Base-by-base conservation (phyloP, 2,329 filamentous ascomycete species). In the Botrytis hyacinthi region DNA sequence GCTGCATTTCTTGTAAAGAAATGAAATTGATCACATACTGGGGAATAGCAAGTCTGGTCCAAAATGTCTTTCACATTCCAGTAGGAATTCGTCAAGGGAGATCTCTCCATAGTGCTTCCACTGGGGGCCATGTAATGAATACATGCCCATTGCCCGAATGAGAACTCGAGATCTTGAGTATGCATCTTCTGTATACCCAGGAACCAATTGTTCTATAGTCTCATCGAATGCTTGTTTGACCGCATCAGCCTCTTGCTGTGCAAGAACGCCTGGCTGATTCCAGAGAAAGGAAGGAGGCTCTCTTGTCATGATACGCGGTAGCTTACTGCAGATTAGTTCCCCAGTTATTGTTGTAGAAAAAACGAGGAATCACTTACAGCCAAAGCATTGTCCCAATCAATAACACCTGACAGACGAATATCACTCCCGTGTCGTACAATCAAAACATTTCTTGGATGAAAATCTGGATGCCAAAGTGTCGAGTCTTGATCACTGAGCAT, bases 291-390 rank as follows among this genome's bases (percentile, higher is more conserved):
- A 40, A 40, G 65, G 46, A 14, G 65, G 32, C 20, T 12, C 14
- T 67, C 65, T 67, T 12, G 65, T 67, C 46, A 67, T 67, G 65
- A 67, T 54, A 12, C 65, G 65, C 1, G 46, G 65, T 40, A 67
- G 26, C 65, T 67, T 26, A 26, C 4, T 22, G 20, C 0, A 2
- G 12, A 32, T 67, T 37, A 67, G 32, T 35, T n/a, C 1, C 35
- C 35, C 32, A 22, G 22, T 29, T 10, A 26, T 26, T 22, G 22
- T 26, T 3, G 32, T 51, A 22, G 4, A 32, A 8, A 26, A 5
- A 67, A 40, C 2, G 7, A 32, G 22, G 1, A 26, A 12, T 9
- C 1, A 37, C 63, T 51, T 51, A 67, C 63, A 51, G 63, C 44
- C 22, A 51, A 20, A 20, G 22, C 26, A 20, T 18, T 18, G 35